A percentile compares a stretch with the other conserved stretches of the same genome.
These are phyloP conservation scores for Pyrrhoderma noxium DNA, from an alignment of 1,284 basidiomycete species.

Conservation along the genomic window DNA sequence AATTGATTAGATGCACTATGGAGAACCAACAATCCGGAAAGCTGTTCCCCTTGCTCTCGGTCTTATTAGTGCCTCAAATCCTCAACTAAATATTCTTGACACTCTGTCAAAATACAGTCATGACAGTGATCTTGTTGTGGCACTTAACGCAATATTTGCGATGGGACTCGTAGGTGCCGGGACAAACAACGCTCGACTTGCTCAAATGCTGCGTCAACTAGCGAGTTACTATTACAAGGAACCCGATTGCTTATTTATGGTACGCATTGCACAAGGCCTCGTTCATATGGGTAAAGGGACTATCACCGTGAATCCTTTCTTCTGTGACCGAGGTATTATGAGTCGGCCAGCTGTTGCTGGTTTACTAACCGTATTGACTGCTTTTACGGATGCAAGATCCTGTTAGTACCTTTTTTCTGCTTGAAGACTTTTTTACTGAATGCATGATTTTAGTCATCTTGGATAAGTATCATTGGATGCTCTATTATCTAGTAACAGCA, in stretches of 20 bases:
- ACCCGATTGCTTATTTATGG: conserved; percentile 94
- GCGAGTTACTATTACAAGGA: conserved; percentile 98
- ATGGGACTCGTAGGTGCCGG: conserved; percentile 99
- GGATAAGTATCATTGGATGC: conserved; percentile 97
- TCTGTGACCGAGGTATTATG: conserved; percentile 88
- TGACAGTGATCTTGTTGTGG: conserved; percentile 95
- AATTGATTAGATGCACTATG: conserved; percentile 86
- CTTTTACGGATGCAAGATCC: conserved; percentile 89
- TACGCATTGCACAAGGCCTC: conserved; percentile 92
- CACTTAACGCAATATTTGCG: conserved; percentile 95
- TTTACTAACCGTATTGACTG: conserved; percentile 78
- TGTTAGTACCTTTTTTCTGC: conserved; percentile 50
- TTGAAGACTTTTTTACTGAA: conserved; percentile 1
- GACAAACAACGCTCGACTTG: conserved; percentile 95
- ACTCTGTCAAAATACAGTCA: conserved; percentile 99
- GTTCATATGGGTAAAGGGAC: conserved; percentile 99
- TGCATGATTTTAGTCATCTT: conserved; percentile 60
- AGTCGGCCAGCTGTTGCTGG: conserved; percentile 88
- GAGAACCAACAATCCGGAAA: conserved; percentile 89
- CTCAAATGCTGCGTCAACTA: conserved; percentile 94
- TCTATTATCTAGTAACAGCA: conserved; percentile 90
- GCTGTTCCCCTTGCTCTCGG: conserved; percentile 95
- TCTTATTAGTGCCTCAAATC: conserved; percentile 92
- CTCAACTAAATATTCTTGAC: conserved; percentile 92
- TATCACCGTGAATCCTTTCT: conserved; percentile 97